These are phyloP conservation scores for Spathaspora passalidarum DNA, from an alignment of 805 yeast genomes.

Conservation along the genomic window DNA sequence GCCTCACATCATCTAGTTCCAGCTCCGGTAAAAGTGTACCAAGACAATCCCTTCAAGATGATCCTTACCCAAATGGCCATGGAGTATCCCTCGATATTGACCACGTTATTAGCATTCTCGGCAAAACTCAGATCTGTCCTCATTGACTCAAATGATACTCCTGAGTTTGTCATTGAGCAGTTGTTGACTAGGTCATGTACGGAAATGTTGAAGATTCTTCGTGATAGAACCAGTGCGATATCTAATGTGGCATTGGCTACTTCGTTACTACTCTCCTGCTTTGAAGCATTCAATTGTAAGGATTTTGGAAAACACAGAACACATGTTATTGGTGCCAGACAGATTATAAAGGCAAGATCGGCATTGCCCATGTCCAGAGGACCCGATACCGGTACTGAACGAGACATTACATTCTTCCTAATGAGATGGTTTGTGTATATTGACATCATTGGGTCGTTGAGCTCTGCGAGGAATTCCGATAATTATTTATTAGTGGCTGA, in stretches of 20 bases:
- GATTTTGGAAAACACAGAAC: constrained; percentile 56
- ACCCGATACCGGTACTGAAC: constrained; percentile 22
- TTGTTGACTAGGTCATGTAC: constrained; percentile 55
- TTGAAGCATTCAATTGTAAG: constrained; percentile 45
- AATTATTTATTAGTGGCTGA: constrained; percentile 25
- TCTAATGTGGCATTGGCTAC: constrained; percentile 68
- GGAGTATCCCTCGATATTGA: constrained; percentile 52
- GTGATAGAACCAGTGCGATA: constrained; percentile 49
- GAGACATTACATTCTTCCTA: constrained; percentile 51
- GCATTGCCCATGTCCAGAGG: constrained; percentile 4
- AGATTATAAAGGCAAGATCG: constrained; percentile 51
- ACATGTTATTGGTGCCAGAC: constrained; percentile 66
- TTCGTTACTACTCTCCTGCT: constrained; percentile 56
- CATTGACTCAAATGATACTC: constrained; percentile 21
- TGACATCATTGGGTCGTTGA: constrained; percentile 61
- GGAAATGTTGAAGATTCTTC: constrained; percentile 51
- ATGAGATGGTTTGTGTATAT: constrained; percentile 68
- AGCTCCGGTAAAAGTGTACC: constrained; percentile 53
- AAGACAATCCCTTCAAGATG: constrained; percentile 62
- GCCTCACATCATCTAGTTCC: constrained; percentile 66
- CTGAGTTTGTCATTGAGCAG: constrained; percentile 46
- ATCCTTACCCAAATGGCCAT: constrained; percentile 68
- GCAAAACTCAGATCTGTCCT: constrained; percentile 29
- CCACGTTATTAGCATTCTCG: constrained; percentile 49
- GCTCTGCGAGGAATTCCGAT: constrained; percentile 45